A percentile compares a stretch with the other conserved stretches of the same genome.
These are phyloP conservation scores for Sphaerulina musiva DNA, from an alignment of 2,329 filamentous ascomycete genomes.

Conservation along the genomic window DNA sequence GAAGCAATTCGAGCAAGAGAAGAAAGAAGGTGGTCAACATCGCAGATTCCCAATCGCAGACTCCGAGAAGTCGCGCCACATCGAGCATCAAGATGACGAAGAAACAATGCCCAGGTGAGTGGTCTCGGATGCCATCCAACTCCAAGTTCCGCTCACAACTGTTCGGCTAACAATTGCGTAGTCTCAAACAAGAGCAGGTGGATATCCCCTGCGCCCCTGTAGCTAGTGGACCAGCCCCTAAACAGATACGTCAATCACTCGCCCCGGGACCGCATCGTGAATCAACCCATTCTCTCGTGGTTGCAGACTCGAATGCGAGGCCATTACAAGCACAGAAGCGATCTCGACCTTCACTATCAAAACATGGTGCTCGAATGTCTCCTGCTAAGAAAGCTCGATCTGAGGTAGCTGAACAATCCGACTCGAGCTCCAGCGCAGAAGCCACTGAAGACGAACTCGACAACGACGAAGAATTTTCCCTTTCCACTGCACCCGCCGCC, in stretches of 20 bases:
- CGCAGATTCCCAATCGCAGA: slow-evolving; percentile 7
- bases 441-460: not conserved
- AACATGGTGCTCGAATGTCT: not conserved
- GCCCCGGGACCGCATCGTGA: not conserved
- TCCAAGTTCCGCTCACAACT: not conserved
- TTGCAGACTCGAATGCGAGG: not conserved
- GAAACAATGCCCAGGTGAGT: slow-evolving; percentile 9
- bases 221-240: not conserved
- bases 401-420: not conserved
- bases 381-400: not conserved
- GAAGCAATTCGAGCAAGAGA: slow-evolving; percentile 18
- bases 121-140: not conserved
- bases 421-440: not conserved
- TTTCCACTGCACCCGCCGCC: not conserved
- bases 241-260: not conserved
- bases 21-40: slow-evolving; percentile 9
- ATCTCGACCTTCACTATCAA: not conserved
- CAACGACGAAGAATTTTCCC: slow-evolving; percentile 5
- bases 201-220: not conserved
- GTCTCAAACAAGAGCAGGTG: slow-evolving; percentile 3
- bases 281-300: not conserved
- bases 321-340: not conserved
- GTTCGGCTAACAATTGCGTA: not conserved
- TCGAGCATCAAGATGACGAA: slow-evolving; percentile 19
- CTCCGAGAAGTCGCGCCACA: slow-evolving; percentile 8